Evolutionary conservation across 2,329 filamentous ascomycete genomes (phyloP).

Genomic region (Botryotinia convoluta): DNA sequence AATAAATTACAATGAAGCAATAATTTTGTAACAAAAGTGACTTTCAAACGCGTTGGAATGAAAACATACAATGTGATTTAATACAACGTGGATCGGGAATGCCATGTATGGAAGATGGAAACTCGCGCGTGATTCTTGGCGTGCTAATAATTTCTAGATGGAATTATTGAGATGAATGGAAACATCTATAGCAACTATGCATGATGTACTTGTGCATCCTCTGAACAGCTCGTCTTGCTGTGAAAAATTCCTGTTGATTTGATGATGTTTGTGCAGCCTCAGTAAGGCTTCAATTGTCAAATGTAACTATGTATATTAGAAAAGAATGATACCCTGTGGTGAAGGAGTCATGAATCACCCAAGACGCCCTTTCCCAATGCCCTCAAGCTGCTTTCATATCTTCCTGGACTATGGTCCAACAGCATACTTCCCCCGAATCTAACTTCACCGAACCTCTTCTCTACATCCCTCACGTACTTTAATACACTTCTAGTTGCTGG

Average conservation of each 20-base stretch:
- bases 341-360: conserved; percentile 8
- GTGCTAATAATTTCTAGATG: not conserved
- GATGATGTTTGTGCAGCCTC: not conserved
- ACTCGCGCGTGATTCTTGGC: not conserved
- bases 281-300: not conserved
- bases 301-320: too few relatives aligned
- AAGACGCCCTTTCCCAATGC: conserved; percentile 50
- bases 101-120: not conserved
- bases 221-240: not conserved
- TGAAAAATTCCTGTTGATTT: not conserved
- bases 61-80: not conserved
- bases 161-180: not conserved
- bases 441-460: conserved; percentile 66
- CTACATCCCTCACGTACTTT: conserved; percentile 69
- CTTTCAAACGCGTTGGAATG: not conserved
- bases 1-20: too few relatives aligned
- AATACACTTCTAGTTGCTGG: conserved; percentile 68
- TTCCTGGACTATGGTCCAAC: conserved; percentile 70
- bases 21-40: not conserved
- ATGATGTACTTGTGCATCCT: not conserved
- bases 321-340: not conserved
- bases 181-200: not conserved
- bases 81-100: not conserved
- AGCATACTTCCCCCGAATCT: conserved; percentile 72
- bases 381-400: conserved; percentile 68